Conservation (phyloP, 2,329 filamentous ascomycete genomes). For the Incumbomyces delicatus region DNA sequence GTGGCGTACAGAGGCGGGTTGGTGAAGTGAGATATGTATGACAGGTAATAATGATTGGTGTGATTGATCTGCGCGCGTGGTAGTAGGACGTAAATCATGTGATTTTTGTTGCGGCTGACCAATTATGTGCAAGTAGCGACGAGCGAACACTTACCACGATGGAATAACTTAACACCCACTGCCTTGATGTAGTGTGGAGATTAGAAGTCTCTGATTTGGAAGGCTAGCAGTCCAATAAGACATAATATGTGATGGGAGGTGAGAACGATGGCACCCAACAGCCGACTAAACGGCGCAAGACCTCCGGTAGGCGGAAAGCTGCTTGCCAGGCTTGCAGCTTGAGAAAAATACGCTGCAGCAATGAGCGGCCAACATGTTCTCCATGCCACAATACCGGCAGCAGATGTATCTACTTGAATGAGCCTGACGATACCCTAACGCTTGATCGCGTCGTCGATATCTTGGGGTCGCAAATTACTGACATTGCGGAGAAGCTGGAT, state of each 20-base stretch:
- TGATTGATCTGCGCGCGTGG: no score
- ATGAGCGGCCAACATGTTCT: slow-evolving; percentile 17
- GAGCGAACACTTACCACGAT: no score
- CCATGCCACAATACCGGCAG: slow-evolving; percentile 16
- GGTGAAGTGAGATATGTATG: no score
- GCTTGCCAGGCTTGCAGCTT: slow-evolving; percentile 23
- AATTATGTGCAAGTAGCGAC: no score
- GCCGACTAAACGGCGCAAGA: not conserved
- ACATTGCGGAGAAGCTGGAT: slow-evolving; percentile 16
- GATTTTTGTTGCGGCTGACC: no score
- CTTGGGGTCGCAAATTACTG: slow-evolving; percentile 4
- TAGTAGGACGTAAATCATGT: no score
- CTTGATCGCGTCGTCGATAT: slow-evolving; percentile 8
- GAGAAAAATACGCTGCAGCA: slow-evolving; percentile 24
- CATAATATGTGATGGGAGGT: not conserved
- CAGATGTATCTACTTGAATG: slow-evolving; percentile 19
- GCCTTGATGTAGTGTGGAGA: no score
- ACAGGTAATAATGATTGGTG: no score
- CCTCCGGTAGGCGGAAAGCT: slow-evolving; percentile 10
- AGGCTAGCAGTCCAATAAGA: no score
- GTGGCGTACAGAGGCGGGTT: no score
- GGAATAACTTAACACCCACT: no score
- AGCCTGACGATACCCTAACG: slow-evolving; percentile 10
- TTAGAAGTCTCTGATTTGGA: no score
- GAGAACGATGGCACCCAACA: not conserved